Base-by-base conservation (phyloP, 1,139 yeast genomes). In the Yamadazyma blattariae region DNA sequence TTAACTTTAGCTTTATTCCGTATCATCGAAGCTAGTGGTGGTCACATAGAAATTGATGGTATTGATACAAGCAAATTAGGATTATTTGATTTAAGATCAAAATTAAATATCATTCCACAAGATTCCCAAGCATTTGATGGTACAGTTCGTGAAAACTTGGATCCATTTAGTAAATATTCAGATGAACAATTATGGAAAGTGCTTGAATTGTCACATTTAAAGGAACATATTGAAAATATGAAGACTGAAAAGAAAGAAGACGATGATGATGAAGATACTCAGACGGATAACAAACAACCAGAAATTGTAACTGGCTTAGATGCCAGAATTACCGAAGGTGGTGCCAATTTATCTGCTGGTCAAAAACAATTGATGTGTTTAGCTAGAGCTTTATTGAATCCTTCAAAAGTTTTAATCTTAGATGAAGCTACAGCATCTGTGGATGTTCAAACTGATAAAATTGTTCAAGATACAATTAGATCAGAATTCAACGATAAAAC, bases 381-480 rank as follows among this genome's bases (percentile, higher is more conserved):
- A 27, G 68, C 68, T 1, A 50, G 71, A 43, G 65, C 68, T 0
- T 52, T 64, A 27, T 51, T 61, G 32, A 61, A 61, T 30, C 52
- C 56, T 20, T 56, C 66, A 0, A 59, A 53, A 30, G 55, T 64
- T 16, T 53, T 64, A 33, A 56, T 64, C 27, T 49, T 64, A 30
- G 68, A 62, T 41, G 69, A 63, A 41, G 68, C 68, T 7, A 62
- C 68, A 5, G 67, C 68, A 10, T 59, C 67, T 3, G 67, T 63
- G 17, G 68, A 63, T 46, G 65, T 59, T 5, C 59, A 61, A 41
- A 62, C 68, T 1, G 69, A 62, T 41, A 56, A 57, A 35, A 52
- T 62, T 31, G 59, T 63, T 21, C 68, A 63, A 40, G 53, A 56
- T 19, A 61, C 68, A 1, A 61, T 62, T 21, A 47, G 66, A 36